Percentiles rank a stretch among this genome's conserved stretches.
Evolutionary conservation across 768 basidiomycete species (phyloP).

Genomic region (Pseudohyphozyma bogoriensis): DNA sequence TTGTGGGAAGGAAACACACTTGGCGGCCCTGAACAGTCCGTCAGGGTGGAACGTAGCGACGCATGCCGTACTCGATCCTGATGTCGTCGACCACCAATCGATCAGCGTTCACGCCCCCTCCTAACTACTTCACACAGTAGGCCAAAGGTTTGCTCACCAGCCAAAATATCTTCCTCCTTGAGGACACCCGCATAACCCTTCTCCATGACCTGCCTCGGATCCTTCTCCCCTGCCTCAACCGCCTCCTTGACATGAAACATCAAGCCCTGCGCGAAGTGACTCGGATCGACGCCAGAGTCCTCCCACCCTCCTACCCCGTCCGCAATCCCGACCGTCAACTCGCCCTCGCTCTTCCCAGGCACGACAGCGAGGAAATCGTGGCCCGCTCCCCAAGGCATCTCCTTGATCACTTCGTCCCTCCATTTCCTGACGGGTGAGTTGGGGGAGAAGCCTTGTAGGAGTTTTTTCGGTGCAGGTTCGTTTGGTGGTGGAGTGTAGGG

Average conservation of each 20-base stretch:
- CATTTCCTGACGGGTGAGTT: conserved; percentile 7
- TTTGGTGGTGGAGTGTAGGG: not conserved
- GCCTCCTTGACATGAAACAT: conserved; percentile 43
- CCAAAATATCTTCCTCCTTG: conserved; percentile 12
- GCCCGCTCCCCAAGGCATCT: conserved; percentile 13
- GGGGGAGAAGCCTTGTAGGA: not conserved
- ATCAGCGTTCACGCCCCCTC: no score
- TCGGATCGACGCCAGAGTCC: conserved; percentile 70
- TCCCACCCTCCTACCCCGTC: conserved; percentile 48
- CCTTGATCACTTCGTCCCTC: conserved; percentile 10
- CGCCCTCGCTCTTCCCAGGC: not conserved
- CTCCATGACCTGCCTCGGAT: conserved; percentile 1
- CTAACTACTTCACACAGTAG: no score
- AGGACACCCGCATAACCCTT: conserved; percentile 14
- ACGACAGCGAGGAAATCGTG: conserved; percentile 21
- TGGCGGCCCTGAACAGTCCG: conserved; percentile 18
- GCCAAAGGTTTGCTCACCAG: conserved; percentile 4
- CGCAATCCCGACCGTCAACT: conserved; percentile 14
- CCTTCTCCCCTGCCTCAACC: not conserved
- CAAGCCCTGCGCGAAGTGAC: conserved; percentile 78
- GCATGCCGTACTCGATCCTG: conserved; percentile 20
- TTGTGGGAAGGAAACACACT: conserved; percentile 5
- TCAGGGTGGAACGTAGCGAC: conserved; percentile 10
- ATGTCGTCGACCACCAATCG: no score
- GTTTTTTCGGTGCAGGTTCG: not conserved